Conservation (phyloP, 2,329 filamentous ascomycete genomes). For the Ilyonectria sp. region DNA sequence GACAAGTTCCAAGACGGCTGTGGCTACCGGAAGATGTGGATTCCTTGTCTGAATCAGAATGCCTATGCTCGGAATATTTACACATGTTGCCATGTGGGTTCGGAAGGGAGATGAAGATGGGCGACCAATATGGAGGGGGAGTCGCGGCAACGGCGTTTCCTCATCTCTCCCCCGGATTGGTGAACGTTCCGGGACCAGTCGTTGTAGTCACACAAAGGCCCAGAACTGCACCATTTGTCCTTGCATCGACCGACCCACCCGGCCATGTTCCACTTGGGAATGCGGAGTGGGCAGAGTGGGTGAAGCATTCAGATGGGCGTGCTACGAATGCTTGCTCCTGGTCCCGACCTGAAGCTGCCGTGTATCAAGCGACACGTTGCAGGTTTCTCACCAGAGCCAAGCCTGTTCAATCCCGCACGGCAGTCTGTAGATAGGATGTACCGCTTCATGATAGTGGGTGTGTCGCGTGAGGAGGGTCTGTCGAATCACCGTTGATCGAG, state of each 20-base stretch:
- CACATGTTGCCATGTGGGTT: constrained; percentile 8
- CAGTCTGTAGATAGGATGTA: neutral
- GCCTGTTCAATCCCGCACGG: neutral
- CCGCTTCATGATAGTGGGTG: neutral
- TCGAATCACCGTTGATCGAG: constrained; percentile 15
- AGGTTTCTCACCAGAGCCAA: neutral
- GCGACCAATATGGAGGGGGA: neutral
- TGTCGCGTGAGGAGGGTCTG: constrained; percentile 21
- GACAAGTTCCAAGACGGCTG: neutral
- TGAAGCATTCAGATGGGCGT: constrained; percentile 10
- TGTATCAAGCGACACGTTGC: constrained; percentile 21
- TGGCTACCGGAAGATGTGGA: neutral
- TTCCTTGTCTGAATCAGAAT: constrained; percentile 11
- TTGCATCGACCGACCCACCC: constrained; percentile 25
- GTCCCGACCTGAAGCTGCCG: neutral
- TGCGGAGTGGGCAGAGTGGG: constrained; percentile 6
- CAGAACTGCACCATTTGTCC: constrained; percentile 15
- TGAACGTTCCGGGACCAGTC: constrained; percentile 13
- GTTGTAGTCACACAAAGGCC: constrained; percentile 1
- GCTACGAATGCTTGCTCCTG: constrained; percentile 8
- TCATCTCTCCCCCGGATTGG: constrained; percentile 19
- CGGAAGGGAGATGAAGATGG: constrained; percentile 1
- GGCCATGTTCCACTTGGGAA: constrained; percentile 23
- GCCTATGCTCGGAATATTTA: neutral
- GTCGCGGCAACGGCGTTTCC: constrained; percentile 15